These are phyloP conservation scores for Claviceps sp. DNA, from an alignment of 2,329 filamentous ascomycete species.

Conservation along the genomic window DNA sequence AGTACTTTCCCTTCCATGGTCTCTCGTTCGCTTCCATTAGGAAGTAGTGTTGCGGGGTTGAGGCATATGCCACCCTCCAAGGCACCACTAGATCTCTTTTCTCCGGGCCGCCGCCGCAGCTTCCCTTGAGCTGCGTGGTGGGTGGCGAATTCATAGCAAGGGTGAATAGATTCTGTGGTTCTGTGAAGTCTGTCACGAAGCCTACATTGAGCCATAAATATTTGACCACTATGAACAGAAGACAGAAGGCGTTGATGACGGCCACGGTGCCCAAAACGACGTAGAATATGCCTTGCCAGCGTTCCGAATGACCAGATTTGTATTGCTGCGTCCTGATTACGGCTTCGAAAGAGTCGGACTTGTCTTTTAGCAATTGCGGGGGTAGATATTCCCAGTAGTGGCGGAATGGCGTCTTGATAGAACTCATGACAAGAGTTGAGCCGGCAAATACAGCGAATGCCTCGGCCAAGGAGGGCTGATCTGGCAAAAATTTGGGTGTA, in stretches of 20 bases:
- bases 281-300: slow-evolving; percentile 56
- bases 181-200: slow-evolving; percentile 65
- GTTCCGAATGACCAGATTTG: slow-evolving; percentile 46
- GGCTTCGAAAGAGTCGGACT: slow-evolving; percentile 48
- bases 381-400: slow-evolving; percentile 33
- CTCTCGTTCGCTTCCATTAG: slow-evolving; percentile 24
- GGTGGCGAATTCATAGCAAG: slow-evolving; percentile 50
- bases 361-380: slow-evolving; percentile 23
- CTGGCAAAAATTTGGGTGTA: slow-evolving; percentile 27
- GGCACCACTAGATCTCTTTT: slow-evolving; percentile 25
- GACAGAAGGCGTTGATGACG: slow-evolving; percentile 39
- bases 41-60: slow-evolving; percentile 27
- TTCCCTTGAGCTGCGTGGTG: slow-evolving; percentile 22
- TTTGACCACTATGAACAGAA: too few relatives aligned
- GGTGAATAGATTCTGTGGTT: slow-evolving; percentile 62
- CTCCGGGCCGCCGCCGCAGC: slow-evolving; percentile 24
- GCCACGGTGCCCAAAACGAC: slow-evolving; percentile 52
- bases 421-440: slow-evolving; percentile 49
- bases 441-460: slow-evolving; percentile 57
- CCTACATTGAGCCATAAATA: slow-evolving; percentile 10
- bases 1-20: slow-evolving; percentile 15
- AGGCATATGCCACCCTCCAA: slow-evolving; percentile 27
- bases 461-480: slow-evolving; percentile 57
- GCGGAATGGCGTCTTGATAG: slow-evolving; percentile 46
- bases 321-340: slow-evolving; percentile 54